A percentile compares a stretch with the other conserved stretches of the same genome.
phyloP scores from a whole-genome alignment of 2,329 filamentous ascomycete species.

The Pseudocercospora vitis region DNA sequence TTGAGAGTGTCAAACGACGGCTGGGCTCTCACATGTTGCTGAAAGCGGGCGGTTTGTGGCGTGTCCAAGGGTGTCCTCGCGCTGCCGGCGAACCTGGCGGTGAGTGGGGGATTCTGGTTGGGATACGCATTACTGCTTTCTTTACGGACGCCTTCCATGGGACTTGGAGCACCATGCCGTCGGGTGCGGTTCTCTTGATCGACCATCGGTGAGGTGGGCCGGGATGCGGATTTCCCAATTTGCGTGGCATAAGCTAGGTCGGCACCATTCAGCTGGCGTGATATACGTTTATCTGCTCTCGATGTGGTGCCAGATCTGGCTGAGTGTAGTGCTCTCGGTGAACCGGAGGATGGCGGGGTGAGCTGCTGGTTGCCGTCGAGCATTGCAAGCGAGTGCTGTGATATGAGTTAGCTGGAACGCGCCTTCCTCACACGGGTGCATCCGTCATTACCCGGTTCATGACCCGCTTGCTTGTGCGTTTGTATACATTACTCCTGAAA shows the following conservation, averaged over 20 bases:
- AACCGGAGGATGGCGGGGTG: conserved; percentile 63
- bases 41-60: conserved; percentile 61
- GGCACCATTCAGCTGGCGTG: conserved; percentile 45
- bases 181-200: conserved; percentile 57
- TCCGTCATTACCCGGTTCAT: conserved; percentile 65
- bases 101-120: conserved; percentile 38
- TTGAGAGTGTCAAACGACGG: conserved; percentile 83
- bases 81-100: conserved; percentile 41
- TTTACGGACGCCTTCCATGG: conserved; percentile 54
- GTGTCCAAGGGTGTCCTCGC: conserved; percentile 60
- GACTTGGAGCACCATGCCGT: conserved; percentile 61
- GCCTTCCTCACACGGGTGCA: not conserved
- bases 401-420: conserved; percentile 6
- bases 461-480: conserved; percentile 62
- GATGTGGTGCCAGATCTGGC: conserved; percentile 48
- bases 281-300: conserved; percentile 51
- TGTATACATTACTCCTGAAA: conserved; percentile 51
- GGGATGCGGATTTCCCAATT: conserved; percentile 49
- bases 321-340: conserved; percentile 62
- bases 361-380: conserved; percentile 64
- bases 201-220: conserved; percentile 69
- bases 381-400: conserved; percentile 77
- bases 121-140: conserved; percentile 56
- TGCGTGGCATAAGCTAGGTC: conserved; percentile 47
- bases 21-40: conserved; percentile 72